Conservation (phyloP, 768 basidiomycete genomes). For the Serendipita sp. region DNA sequence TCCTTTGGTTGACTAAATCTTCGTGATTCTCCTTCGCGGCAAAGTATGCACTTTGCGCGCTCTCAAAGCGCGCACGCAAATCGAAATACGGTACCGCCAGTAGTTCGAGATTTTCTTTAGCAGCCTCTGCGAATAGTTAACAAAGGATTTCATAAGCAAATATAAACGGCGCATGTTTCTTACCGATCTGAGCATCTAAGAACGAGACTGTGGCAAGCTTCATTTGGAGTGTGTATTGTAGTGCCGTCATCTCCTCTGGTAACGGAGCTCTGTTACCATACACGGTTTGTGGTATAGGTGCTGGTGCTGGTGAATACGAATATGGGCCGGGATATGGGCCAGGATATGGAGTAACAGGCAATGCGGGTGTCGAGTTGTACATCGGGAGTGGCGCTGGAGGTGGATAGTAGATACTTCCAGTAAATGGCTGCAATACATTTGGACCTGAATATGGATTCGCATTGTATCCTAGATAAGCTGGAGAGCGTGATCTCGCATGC, state of each 20-base stretch:
- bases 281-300: neutral
- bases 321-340: neutral
- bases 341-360: neutral
- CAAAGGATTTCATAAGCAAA: no score
- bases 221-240: slow-evolving; percentile 2
- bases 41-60: neutral
- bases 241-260: neutral
- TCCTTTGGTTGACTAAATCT: neutral
- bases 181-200: slow-evolving; percentile 4
- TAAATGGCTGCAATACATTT: neutral
- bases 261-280: neutral
- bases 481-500: neutral
- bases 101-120: neutral
- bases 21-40: slow-evolving; percentile 5
- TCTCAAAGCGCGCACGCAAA: neutral
- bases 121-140: neutral
- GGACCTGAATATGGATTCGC: neutral
- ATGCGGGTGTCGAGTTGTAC: neutral
- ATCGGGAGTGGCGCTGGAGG: neutral
- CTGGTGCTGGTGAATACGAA: neutral
- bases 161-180: neutral
- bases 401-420: neutral
- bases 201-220: neutral
- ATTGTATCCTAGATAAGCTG: neutral
- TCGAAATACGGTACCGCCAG: slow-evolving; percentile 3